Evolutionary conservation across 2,329 filamentous ascomycete genomes (phyloP).

Genomic region (Stylonectria norvegica): DNA sequence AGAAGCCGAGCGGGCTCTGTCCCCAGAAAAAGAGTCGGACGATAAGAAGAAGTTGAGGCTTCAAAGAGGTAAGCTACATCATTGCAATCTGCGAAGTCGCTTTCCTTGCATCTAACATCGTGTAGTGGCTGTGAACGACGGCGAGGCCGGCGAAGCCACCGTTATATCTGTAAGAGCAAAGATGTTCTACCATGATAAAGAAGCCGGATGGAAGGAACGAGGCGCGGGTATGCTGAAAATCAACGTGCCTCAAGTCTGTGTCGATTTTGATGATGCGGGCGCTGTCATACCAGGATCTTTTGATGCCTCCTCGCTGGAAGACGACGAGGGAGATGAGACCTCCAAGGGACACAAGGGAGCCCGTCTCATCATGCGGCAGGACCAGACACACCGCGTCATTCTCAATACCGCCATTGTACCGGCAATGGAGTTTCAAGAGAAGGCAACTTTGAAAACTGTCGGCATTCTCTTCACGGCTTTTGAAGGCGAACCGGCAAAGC

Average conservation of each 20-base stretch:
- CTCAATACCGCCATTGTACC: slow-evolving; percentile 80
- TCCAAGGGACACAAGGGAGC: slow-evolving; percentile 46
- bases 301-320: slow-evolving; percentile 50
- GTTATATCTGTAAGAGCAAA: slow-evolving; percentile 75
- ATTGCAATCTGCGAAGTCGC: neutral
- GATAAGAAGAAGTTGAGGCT: slow-evolving; percentile 64
- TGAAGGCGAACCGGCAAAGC: slow-evolving; percentile 52
- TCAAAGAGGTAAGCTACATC: slow-evolving; percentile 62
- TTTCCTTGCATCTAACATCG: slow-evolving; percentile 23
- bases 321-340: slow-evolving; percentile 31
- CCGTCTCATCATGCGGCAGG: slow-evolving; percentile 85
- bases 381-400: slow-evolving; percentile 81
- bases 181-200: slow-evolving; percentile 74
- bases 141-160: slow-evolving; percentile 78
- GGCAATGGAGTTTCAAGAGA: slow-evolving; percentile 75
- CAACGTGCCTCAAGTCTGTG: slow-evolving; percentile 63
- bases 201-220: slow-evolving; percentile 81
- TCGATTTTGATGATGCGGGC: slow-evolving; percentile 53
- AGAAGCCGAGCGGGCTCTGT: slow-evolving; percentile 42
- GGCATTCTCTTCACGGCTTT: slow-evolving; percentile 65
- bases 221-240: slow-evolving; percentile 81
- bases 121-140: slow-evolving; percentile 71
- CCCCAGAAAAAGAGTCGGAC: slow-evolving; percentile 54
- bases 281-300: slow-evolving; percentile 51
- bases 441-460: slow-evolving; percentile 68